phyloP scores from a whole-genome alignment of 768 basidiomycete genomes.

The Tremella yokohamensis region DNA sequence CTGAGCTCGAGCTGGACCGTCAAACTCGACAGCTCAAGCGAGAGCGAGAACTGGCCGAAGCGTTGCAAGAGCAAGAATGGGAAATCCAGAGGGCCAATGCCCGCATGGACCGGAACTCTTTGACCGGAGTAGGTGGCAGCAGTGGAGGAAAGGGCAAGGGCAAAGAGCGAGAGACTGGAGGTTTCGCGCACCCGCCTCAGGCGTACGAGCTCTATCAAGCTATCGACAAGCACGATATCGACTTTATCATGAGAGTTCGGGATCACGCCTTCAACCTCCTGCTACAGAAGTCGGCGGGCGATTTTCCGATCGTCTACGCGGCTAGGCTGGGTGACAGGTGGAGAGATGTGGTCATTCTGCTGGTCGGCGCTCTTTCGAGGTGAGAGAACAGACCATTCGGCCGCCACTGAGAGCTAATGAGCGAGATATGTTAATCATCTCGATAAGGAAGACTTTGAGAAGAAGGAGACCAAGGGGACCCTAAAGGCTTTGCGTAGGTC shows the following conservation, averaged over 20 bases:
- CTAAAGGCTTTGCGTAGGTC: constrained; percentile 64
- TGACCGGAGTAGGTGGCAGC: constrained; percentile 6
- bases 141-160: constrained; percentile 8
- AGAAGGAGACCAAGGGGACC: constrained; percentile 64
- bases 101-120: constrained; percentile 1
- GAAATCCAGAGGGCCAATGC: constrained; percentile 24
- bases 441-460: constrained; percentile 69
- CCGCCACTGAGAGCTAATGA: constrained; percentile 2
- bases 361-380: constrained; percentile 85
- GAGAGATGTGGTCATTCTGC: constrained; percentile 73
- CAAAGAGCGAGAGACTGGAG: constrained; percentile 12
- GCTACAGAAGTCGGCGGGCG: constrained; percentile 76
- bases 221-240: constrained; percentile 79
- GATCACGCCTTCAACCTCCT: constrained; percentile 58
- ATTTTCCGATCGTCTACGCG: constrained; percentile 85
- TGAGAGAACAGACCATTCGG: constrained; percentile 8
- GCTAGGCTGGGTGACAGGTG: constrained; percentile 56
- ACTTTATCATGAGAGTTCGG: constrained; percentile 49
- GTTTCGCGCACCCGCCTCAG: constrained; percentile 52
- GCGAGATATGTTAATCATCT: constrained; percentile 75
- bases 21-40: constrained; percentile 32
- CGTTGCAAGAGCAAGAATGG: constrained; percentile 43
- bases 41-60: constrained; percentile 42
- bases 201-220: constrained; percentile 73
- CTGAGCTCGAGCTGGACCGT: constrained; percentile 39